Evolutionary conservation across 192 early-diverging fungal species (phyloP), one percentile per base, ranked within the genome.

Genomic region (Rhizophagus sp.): DNA sequence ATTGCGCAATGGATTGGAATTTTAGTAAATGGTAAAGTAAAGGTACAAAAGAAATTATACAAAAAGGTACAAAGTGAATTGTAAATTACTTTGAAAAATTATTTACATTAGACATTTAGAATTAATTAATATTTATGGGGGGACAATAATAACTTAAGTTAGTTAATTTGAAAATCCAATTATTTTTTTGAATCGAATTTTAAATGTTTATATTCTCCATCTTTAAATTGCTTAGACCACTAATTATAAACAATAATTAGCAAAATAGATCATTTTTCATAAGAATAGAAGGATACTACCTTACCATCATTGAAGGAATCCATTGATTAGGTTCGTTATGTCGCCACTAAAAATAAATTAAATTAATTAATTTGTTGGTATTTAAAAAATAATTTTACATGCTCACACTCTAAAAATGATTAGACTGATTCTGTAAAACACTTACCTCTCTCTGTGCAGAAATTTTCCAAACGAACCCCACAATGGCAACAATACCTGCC

Each of bases 301-400:
- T 76, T 76, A 84, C 85, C 83, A 87, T 83, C 86, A 87, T 87
- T 34, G 86, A 87, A 41, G 86, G 86, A 79, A 87, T 87, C 86
- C 86, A 87, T 36, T 83, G 80, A 52, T 69, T 85, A 41, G 86
- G 86, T 81, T 84, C 71, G 67, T 79, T 83, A 74, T 87, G 84
- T 39, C 85, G 81, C 44, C 73, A 73, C 85, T 85, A 80, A 22
- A 63, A 73, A 22, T 6, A 17, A 41, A 34, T 41, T 12, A 24
- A 39, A n/a, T 62, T 41, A 17, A 62, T 75, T 11, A 9, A 22
- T 41, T 62, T 62, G 22, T 36, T 62, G 15, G 25, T 49, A n/a
- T 9, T n/a, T 30, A 9, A 10, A 15, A 27, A 27, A 25, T 30
- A 30, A 30, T 30, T n/a, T 30, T 30, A 25, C 5, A n/a, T 0